Percentiles rank a stretch among this genome's conserved stretches.
Evolutionary conservation across 495 filamentous ascomycete species (phyloP).

Genomic region (Podospora tetraspora): DNA sequence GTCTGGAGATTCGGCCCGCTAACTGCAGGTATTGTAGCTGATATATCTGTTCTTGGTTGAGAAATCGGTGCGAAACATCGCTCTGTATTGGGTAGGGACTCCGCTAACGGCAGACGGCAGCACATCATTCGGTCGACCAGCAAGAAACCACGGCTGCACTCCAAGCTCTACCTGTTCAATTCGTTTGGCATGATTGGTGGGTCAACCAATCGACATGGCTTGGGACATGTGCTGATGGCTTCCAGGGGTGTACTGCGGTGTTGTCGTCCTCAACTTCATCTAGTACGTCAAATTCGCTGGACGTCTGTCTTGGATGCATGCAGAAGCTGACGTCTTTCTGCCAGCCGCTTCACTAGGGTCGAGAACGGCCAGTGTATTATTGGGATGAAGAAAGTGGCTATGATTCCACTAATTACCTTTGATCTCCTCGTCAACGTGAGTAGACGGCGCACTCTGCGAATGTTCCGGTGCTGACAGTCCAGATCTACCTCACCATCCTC

Average conservation of each 20-base stretch:
- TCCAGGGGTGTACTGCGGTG: constrained; percentile 41
- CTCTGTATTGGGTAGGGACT: not conserved
- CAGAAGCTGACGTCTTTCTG: not conserved
- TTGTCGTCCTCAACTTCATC: constrained; percentile 46
- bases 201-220: constrained; percentile 1
- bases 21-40: constrained; percentile 34
- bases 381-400: constrained; percentile 45
- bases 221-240: constrained; percentile 7
- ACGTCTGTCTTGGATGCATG: no score
- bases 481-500: constrained; percentile 49
- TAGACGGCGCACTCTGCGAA: not conserved
- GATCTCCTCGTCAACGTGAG: constrained; percentile 47
- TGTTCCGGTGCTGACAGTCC: constrained; percentile 7
- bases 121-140: constrained; percentile 43
- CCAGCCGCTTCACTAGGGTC: constrained; percentile 43
- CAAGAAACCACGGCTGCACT: constrained; percentile 39
- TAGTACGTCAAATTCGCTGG: constrained; percentile 34
- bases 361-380: constrained; percentile 47
- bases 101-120: constrained; percentile 25
- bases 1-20: not conserved
- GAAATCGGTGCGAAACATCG: constrained; percentile 37
- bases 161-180: constrained; percentile 49
- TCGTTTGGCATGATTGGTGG: constrained; percentile 48
- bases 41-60: constrained; percentile 52
- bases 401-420: constrained; percentile 48